These are phyloP conservation scores for Rhizophagus prolifer DNA, from an alignment of 192 early-diverging fungal species.

Conservation along the genomic window DNA sequence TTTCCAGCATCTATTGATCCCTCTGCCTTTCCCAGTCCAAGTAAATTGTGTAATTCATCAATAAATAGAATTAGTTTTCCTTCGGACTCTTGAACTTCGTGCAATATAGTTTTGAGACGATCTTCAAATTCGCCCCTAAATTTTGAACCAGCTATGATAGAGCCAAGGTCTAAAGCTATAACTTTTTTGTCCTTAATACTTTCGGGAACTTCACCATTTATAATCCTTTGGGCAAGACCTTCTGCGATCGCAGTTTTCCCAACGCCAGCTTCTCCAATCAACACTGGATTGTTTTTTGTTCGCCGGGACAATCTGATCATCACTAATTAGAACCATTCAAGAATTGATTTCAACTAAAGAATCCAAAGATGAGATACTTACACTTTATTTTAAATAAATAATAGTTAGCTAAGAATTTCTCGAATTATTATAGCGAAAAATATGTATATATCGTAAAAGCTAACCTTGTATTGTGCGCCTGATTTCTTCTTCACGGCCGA, in stretches of 20 bases:
- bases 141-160: constrained; percentile 83
- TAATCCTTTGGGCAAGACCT: constrained; percentile 92
- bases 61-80: constrained; percentile 79
- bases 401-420: neutral
- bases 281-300: constrained; percentile 89
- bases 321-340: neutral
- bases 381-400: neutral
- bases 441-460: neutral
- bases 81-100: constrained; percentile 66
- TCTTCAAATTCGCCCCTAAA: constrained; percentile 89
- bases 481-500: constrained; percentile 96
- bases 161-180: constrained; percentile 57
- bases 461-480: constrained; percentile 76
- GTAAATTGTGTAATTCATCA: constrained; percentile 75
- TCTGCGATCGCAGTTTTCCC: constrained; percentile 89
- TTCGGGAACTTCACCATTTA: constrained; percentile 85
- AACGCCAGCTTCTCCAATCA: constrained; percentile 82
- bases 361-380: neutral
- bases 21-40: constrained; percentile 74
- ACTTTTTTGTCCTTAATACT: constrained; percentile 15
- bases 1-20: constrained; percentile 80
- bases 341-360: neutral
- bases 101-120: constrained; percentile 70
- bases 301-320: constrained; percentile 86
- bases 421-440: neutral